Conservation (phyloP, 2,329 filamentous ascomycete genomes). For the Pseudogymnoascus sp. region DNA sequence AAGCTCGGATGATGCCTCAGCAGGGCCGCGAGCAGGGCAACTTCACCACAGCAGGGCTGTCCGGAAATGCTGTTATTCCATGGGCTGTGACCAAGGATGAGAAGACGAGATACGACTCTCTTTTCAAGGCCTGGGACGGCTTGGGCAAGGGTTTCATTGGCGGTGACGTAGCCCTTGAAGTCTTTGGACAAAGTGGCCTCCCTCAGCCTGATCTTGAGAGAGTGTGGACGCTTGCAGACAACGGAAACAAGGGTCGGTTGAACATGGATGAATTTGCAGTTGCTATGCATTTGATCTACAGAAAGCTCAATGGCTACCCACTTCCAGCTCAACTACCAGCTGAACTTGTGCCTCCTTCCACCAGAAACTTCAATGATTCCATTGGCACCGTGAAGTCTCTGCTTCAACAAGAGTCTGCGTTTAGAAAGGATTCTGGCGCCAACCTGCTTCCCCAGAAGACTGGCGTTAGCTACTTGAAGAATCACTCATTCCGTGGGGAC, state of each 20-base stretch:
- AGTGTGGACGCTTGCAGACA: slow-evolving; percentile 91
- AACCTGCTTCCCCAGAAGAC: slow-evolving; percentile 90
- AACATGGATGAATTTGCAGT: slow-evolving; percentile 97
- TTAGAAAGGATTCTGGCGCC: slow-evolving; percentile 80
- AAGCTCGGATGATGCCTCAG: slow-evolving; percentile 96
- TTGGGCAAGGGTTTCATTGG: slow-evolving; percentile 87
- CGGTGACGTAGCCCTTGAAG: slow-evolving; percentile 89
- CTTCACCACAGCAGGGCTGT: slow-evolving; percentile 79
- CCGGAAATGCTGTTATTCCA: slow-evolving; percentile 90
- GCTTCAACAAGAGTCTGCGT: slow-evolving; percentile 81
- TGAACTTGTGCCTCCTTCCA: slow-evolving; percentile 90
- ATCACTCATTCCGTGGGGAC: slow-evolving; percentile 74
- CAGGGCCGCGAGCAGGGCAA: slow-evolving; percentile 75
- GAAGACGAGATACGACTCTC: slow-evolving; percentile 90
- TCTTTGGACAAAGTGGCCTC: slow-evolving; percentile 91
- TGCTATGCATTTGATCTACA: slow-evolving; percentile 97
- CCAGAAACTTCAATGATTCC: slow-evolving; percentile 84
- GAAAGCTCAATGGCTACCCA: slow-evolving; percentile 92
- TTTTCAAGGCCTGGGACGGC: slow-evolving; percentile 96
- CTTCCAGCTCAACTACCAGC: slow-evolving; percentile 80
- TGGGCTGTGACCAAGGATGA: slow-evolving; percentile 99
- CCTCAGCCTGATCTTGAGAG: slow-evolving; percentile 84
- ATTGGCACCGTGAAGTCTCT: slow-evolving; percentile 89
- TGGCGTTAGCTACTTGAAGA: slow-evolving; percentile 97
- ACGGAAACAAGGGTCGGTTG: slow-evolving; percentile 86